Base-by-base conservation (phyloP, 1,284 basidiomycete genomes). In the Malassezia equina region DNA sequence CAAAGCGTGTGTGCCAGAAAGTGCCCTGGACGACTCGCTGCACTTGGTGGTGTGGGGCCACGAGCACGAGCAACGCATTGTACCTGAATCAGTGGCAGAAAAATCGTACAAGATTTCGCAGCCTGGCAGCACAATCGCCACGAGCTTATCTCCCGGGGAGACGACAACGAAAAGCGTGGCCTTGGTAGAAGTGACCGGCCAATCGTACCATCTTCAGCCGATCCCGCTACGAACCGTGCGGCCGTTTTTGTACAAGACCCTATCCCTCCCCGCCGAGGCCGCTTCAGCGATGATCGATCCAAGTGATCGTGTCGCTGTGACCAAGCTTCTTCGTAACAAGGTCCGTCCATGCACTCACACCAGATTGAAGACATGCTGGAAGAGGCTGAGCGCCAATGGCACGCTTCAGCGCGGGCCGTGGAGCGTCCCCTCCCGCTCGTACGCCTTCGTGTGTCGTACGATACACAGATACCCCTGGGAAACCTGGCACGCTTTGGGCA, bases 11-110 rank as follows among this genome's bases (percentile, higher is more conserved):
- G 90, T 96, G 0, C 90, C 91, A 2, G 94, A 98, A 71, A 86
- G 86, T 56, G 88, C 94, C 82, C 98, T 98, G 67, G 93, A 96
- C 71, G 89, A 98, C 70, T 88, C 85, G 64, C 81, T 96, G 54
- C 84, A 94, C 69, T 80, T 98, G 4, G 88, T 99, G 7, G 80
- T 98, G 0, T 98, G 93, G 93, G 93, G 94, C 1, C 94, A 99
- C 73, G 94, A 99, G 75, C 94, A 99, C 73, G 93, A 98, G 75
- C 95, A 91, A 72, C 82, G 89, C 24, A 90, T 96, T 57, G 78
- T 82, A 2, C 93, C 93, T 0, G 88, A 95, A 69, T 80, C 83
- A 2, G 90, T 99, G 5, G 84, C 87, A 4, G 90, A 88, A 7
- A 93, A 94, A 75, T 80, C 81, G 4, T 98, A 99, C 77, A 84